phyloP scores from a whole-genome alignment of 140 eudicot genomes.

The Ambrosia hybrid region DNA sequence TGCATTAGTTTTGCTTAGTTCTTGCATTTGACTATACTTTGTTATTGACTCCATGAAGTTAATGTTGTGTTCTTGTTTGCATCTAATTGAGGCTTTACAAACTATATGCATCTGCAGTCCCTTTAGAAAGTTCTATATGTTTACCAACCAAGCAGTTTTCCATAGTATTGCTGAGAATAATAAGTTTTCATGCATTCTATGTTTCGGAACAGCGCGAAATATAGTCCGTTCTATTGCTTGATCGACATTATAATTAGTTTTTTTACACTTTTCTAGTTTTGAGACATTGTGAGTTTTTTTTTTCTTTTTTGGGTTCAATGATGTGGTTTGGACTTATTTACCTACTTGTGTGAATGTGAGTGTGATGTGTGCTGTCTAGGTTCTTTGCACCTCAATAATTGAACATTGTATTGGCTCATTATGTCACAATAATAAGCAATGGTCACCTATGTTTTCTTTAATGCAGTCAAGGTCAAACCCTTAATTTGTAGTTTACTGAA shows the following conservation, averaged over 20 bases:
- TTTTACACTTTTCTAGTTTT: not conserved
- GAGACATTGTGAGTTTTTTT: not conserved
- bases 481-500: not conserved
- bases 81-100: not conserved
- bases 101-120: conserved; percentile 4
- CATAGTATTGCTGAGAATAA: too few species aligned
- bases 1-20: not conserved
- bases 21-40: not conserved
- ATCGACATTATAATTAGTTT: not conserved
- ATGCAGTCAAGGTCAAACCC: conserved; percentile 1
- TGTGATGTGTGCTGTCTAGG: conserved; percentile 27
- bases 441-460: conserved; percentile 5
- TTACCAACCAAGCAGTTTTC: too few species aligned
- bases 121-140: not conserved
- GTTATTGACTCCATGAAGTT: not conserved
- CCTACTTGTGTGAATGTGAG: conserved; percentile 5
- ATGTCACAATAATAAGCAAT: conserved; percentile 1
- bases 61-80: conserved; percentile 11
- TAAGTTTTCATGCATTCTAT: not conserved
- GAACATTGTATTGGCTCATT: not conserved
- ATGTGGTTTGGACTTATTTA: conserved; percentile 6
- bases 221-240: conserved; percentile 3
- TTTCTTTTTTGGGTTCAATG: not conserved
- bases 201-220: conserved; percentile 12
- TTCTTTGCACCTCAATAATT: conserved; percentile 13